Percentiles rank a stretch among this genome's conserved stretches.
These are phyloP conservation scores for Gryganskiella cystojenkinii DNA, from an alignment of 192 early-diverging fungal species.

Conservation along the genomic window DNA sequence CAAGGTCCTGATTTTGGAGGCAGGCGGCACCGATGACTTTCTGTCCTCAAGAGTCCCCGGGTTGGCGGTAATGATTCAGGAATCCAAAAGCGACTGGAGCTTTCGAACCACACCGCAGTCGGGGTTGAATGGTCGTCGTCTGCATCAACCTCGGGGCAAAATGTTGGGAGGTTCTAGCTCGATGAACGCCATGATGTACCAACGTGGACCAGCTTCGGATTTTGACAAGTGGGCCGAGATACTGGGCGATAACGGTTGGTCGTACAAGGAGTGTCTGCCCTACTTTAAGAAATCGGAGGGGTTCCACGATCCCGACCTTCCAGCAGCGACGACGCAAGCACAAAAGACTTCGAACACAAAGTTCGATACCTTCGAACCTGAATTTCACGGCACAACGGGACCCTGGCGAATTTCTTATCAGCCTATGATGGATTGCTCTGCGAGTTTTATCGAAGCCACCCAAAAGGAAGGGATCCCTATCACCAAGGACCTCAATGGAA, in stretches of 20 bases:
- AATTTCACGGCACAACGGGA: conserved; percentile 34
- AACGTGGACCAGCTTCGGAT: conserved; percentile 16
- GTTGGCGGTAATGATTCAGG: background rate
- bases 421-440: conserved; percentile 17
- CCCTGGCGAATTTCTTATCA: conserved; percentile 41
- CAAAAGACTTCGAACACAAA: conserved; percentile 11
- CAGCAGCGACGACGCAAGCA: conserved; percentile 2
- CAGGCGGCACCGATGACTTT: conserved; percentile 3
- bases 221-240: conserved; percentile 6
- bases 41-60: background rate
- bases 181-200: conserved; percentile 29
- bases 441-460: conserved; percentile 16
- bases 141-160: conserved; percentile 20
- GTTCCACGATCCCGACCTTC: conserved; percentile 28
- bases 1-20: conserved; percentile 7
- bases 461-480: conserved; percentile 19
- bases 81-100: background rate
- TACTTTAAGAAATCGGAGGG: conserved; percentile 33
- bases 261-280: conserved; percentile 3
- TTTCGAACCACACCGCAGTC: conserved; percentile 11
- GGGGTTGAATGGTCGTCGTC: background rate
- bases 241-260: conserved; percentile 18
- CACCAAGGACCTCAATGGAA: conserved; percentile 44
- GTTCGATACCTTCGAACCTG: conserved; percentile 28
- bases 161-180: conserved; percentile 8